phyloP scores from a whole-genome alignment of 2,329 filamentous ascomycete species.

The Geosmithia putterillii region DNA sequence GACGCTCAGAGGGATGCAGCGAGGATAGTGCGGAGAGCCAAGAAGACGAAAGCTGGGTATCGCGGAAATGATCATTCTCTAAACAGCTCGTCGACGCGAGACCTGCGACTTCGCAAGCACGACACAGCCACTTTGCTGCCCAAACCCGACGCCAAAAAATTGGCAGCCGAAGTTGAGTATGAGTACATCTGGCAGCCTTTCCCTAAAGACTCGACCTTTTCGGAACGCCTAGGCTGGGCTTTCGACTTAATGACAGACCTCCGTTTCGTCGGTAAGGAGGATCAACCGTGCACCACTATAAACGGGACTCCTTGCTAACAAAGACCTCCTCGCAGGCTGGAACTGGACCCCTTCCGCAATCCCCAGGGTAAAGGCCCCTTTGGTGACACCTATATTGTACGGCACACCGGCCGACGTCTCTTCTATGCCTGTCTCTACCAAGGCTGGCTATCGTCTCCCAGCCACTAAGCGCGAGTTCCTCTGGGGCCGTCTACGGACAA shows the following conservation, averaged over 20 bases:
- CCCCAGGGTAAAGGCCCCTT: slow-evolving; percentile 29
- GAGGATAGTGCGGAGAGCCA: slow-evolving; percentile 28
- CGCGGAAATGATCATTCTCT: not conserved
- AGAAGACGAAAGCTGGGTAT: not conserved
- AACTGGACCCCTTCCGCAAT: slow-evolving; percentile 39
- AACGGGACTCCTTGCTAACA: not conserved
- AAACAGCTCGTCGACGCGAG: not conserved
- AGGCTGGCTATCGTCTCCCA: slow-evolving; percentile 31
- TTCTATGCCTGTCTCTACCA: slow-evolving; percentile 26
- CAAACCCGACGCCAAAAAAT: not conserved
- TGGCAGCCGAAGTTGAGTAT: slow-evolving; percentile 7
- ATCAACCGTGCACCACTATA: not conserved
- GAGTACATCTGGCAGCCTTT: slow-evolving; percentile 49
- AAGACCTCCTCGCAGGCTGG: slow-evolving; percentile 31
- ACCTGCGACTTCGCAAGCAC: slow-evolving; percentile 9
- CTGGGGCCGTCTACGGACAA: slow-evolving; percentile 25
- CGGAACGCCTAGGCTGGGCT: slow-evolving; percentile 40
- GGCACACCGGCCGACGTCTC: slow-evolving; percentile 25
- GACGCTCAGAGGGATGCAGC: slow-evolving; percentile 44
- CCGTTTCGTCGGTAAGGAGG: slow-evolving; percentile 37
- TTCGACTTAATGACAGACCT: slow-evolving; percentile 42
- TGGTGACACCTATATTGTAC: slow-evolving; percentile 9
- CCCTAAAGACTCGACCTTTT: slow-evolving; percentile 34
- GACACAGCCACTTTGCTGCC: not conserved
- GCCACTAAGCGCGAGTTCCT: slow-evolving; percentile 31